phyloP scores from a whole-genome alignment of 2,329 filamentous ascomycete species.

The Trichoderma aggressivum region DNA sequence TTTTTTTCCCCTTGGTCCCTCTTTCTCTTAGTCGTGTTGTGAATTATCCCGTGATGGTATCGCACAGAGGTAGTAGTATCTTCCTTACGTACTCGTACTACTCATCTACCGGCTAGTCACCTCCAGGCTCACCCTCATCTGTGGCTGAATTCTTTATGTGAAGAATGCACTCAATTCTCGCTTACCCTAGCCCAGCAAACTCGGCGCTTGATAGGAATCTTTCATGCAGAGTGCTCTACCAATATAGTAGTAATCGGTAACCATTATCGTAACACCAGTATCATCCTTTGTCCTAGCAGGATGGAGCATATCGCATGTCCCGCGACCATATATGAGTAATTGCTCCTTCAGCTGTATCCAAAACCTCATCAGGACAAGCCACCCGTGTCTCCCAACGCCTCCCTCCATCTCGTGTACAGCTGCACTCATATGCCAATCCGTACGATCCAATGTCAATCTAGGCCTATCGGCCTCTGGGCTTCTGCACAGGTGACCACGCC shows the following conservation, averaged over 20 bases:
- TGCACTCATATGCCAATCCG: background rate
- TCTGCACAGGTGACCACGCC: slow-evolving; percentile 9
- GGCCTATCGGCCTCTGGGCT: background rate
- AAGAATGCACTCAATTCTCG: background rate
- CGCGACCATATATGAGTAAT: background rate
- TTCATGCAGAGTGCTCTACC: background rate
- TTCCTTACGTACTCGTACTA: background rate
- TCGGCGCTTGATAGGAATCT: background rate
- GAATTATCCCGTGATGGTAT: background rate
- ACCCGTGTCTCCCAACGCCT: background rate
- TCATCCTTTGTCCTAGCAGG: background rate
- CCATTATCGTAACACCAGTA: background rate
- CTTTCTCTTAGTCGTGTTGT: background rate
- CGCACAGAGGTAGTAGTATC: background rate
- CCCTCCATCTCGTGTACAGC: background rate
- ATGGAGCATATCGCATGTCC: background rate
- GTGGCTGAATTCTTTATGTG: background rate
- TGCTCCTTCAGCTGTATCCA: background rate
- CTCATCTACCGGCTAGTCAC: no score
- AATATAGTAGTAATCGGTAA: background rate
- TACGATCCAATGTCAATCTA: background rate
- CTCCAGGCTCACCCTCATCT: no score
- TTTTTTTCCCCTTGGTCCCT: background rate
- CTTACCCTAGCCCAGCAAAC: background rate
- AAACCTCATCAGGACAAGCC: background rate